These are phyloP conservation scores for Botrytis medusae DNA, from an alignment of 2,329 filamentous ascomycete genomes.

Conservation along the genomic window DNA sequence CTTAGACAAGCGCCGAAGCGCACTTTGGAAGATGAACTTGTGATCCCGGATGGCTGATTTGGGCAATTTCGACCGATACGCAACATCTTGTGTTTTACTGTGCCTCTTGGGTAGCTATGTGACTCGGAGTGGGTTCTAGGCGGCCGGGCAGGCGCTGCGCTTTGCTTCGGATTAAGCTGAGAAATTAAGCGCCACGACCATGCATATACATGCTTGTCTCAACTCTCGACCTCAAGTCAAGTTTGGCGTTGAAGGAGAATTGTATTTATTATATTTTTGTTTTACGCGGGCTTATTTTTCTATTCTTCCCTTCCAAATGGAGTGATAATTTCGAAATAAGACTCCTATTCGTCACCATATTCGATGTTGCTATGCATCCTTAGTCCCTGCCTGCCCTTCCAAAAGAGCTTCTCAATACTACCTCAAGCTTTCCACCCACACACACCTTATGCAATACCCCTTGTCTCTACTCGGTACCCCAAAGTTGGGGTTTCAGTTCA, in stretches of 20 bases:
- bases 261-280: neutral
- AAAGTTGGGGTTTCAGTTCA: neutral
- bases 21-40: neutral
- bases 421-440: slow-evolving; percentile 5
- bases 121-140: neutral
- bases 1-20: slow-evolving; percentile 14
- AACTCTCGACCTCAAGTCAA: slow-evolving; percentile 5
- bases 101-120: slow-evolving; percentile 3
- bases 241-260: neutral
- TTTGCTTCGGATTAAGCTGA: neutral
- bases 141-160: neutral
- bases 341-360: neutral
- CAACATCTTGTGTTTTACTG: slow-evolving; percentile 2
- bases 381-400: neutral
- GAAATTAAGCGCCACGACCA: slow-evolving; percentile 15
- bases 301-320: neutral
- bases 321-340: neutral
- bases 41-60: neutral
- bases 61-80: neutral
- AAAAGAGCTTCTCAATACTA: neutral
- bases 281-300: neutral
- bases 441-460: slow-evolving; percentile 12
- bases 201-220: slow-evolving; percentile 12
- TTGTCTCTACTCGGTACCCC: neutral
- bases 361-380: neutral